phyloP scores from a whole-genome alignment of 1,139 yeast genomes.

The Citeromyces hawaiiensis region DNA sequence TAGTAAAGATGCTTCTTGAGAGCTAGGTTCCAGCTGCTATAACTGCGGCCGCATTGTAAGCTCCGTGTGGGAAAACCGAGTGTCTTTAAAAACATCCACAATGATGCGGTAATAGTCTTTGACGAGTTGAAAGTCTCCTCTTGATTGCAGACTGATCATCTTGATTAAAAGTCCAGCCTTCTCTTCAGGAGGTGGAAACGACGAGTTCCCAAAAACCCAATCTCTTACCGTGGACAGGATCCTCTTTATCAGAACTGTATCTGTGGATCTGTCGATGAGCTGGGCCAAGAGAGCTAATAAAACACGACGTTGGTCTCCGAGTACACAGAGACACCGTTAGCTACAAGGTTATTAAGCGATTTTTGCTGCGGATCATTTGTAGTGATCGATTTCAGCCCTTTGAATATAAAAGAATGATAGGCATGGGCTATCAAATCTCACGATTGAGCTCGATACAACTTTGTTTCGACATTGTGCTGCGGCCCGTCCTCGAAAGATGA shows the following conservation, averaged over 20 bases:
- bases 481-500: too few species aligned
- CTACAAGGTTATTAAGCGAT: slow-evolving; percentile 59
- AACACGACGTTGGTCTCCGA: slow-evolving; percentile 89
- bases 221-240: slow-evolving; percentile 68
- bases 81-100: slow-evolving; percentile 79
- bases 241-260: slow-evolving; percentile 58
- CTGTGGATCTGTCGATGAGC: slow-evolving; percentile 78
- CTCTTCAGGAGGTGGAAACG: slow-evolving; percentile 91
- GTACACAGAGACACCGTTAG: slow-evolving; percentile 73
- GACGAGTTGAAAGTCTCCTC: slow-evolving; percentile 75
- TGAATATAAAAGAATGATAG: slow-evolving; percentile 90
- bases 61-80: slow-evolving; percentile 70
- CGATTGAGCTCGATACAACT: too few species aligned
- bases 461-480: too few species aligned
- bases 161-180: slow-evolving; percentile 90
- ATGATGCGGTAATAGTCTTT: slow-evolving; percentile 78
- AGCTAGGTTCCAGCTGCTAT: too few species aligned
- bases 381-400: slow-evolving; percentile 71
- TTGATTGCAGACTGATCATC: slow-evolving; percentile 84
- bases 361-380: slow-evolving; percentile 55
- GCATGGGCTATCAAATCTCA: too few species aligned
- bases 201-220: slow-evolving; percentile 80
- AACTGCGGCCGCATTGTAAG: slow-evolving; percentile 88
- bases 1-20: too few species aligned
- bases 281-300: slow-evolving; percentile 81